Base-by-base conservation (phyloP, 768 basidiomycete genomes). In the Candolleomyces efflorescens region DNA sequence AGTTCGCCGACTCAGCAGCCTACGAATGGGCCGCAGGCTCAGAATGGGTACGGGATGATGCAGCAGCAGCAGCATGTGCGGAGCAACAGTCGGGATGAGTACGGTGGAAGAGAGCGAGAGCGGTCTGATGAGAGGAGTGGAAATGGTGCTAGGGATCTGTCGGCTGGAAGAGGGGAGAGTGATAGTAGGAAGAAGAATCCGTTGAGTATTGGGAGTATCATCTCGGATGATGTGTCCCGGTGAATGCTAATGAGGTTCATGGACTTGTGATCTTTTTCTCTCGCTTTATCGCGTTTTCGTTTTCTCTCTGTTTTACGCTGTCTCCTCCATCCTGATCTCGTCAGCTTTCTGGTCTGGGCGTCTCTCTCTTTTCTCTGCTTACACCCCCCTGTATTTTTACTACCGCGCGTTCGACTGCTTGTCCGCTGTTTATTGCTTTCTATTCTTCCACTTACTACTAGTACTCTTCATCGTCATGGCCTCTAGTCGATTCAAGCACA, bases 191-290 rank as follows among this genome's bases (percentile, higher is more conserved):
- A 86, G 78, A 87, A 83, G 71, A 87, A 85, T 62, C 80, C 78
- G 55, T 65, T 88, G 71, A 86, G 84, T 63, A 88, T 88, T 60
- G 84, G 84, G 55, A 86, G 83, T 63, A 88, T 88, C 56, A 86
- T 87, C 55, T 85, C 83, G 39, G 84, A 83, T 53, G 78, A 78
- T 63, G 55, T 38, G 36, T 49, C 54, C 43, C 38, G 53, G 27
- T 53, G 27, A 27, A n/a, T 6, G 60, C 24, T 39, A 17, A 20
- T 26, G 17, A 23, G 39, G 23, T 32, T 2, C 32, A 37, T 37
- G 45, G 24, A 39, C 18, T 48, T 45, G 32, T 12, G 20, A 54
- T 44, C 11, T 51, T 52, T 20, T 53, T 41, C 39, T 27, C 49
- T 58, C 23, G 20, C 18, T 36, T 51, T 51, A 15, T 49, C 52